Conservation (phyloP, 257 asterid genomes). For the Fraxinus americana region DNA sequence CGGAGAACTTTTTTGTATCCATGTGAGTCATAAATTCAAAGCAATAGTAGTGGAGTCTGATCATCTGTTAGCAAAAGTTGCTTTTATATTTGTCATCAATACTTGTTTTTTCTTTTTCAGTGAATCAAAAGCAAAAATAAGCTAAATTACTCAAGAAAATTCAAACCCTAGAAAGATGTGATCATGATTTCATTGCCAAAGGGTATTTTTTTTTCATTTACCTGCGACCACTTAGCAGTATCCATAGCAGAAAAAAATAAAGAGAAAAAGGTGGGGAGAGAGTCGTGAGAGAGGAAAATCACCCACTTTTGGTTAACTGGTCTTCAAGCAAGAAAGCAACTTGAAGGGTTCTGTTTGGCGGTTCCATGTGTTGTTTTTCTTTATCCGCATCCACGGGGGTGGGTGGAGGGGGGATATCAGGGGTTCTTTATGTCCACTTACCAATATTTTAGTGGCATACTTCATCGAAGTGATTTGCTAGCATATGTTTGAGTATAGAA, state of each 20-base stretch:
- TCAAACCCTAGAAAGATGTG: slow-evolving; percentile 49
- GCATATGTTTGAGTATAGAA: not conserved
- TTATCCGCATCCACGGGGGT: slow-evolving; percentile 10
- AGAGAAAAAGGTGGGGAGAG: slow-evolving; percentile 29
- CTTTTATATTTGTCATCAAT: slow-evolving; percentile 1
- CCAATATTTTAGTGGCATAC: not conserved
- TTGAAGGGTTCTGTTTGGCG: slow-evolving; percentile 57
- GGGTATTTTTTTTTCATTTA: slow-evolving; percentile 44
- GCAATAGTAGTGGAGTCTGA: slow-evolving; percentile 7
- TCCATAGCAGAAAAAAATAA: slow-evolving; percentile 59
- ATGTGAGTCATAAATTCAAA: slow-evolving; percentile 2
- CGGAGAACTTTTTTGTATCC: not conserved
- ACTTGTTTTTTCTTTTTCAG: not conserved
- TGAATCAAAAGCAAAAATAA: slow-evolving; percentile 26
- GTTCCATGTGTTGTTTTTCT: slow-evolving; percentile 34
- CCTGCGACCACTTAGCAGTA: slow-evolving; percentile 98
- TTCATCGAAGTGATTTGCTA: not conserved
- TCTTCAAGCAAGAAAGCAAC: slow-evolving; percentile 74
- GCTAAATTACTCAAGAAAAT: slow-evolving; percentile 18
- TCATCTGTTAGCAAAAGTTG: slow-evolving; percentile 4
- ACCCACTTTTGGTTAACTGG: slow-evolving; percentile 52
- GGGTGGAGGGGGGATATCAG: not conserved
- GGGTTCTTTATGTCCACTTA: slow-evolving; percentile 29
- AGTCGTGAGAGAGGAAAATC: slow-evolving; percentile 45
- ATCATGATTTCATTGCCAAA: slow-evolving; percentile 50